Base-by-base conservation (phyloP, 1,284 basidiomycete species). In the Coniferiporia sulphurascens region DNA sequence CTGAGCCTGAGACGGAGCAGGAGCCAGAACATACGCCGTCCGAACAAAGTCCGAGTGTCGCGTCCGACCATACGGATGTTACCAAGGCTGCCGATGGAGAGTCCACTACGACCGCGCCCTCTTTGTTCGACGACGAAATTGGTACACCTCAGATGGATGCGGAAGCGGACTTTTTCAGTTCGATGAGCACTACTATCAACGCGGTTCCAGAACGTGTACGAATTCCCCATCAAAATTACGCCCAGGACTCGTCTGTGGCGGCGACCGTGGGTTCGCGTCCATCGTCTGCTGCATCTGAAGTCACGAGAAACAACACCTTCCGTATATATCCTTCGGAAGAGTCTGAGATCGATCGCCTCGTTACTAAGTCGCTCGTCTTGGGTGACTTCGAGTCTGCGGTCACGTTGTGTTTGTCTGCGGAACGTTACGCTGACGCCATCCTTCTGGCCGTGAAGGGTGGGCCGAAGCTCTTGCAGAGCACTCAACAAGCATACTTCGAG, bases 361-460 rank as follows among this genome's bases (percentile, higher is more conserved):
- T 99, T 65, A 98, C 96, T 0, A 93, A 94, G 67, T 92, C 96
- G 0, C 79, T 98, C 35, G 93, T 99, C 1, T 79, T 98, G 8
- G 96, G 96, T 41, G 96, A 99, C 73, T 98, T 98, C 66, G 83
- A 87, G 65, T 91, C 87, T 19, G 96, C 96, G 1, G 96, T 99
- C 15, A 87, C 92, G 9, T 79, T 99, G 6, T 97, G 95, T 71
- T 80, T 99, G 13, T 91, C 93, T 0, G 84, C 88, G 0, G 92
- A 95, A 61, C 85, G 95, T 45, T 98, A 87, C 68, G 95, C 96
- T 4, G 96, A 99, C 68, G 95, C 97, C 0, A 90, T 98, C 58
- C 80, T 99, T 9, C 83, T 98, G 10, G 94, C 96, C 43, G 94
- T 93, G 21, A 89, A 91, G 64, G 96, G 95, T 41, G 95, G 95